phyloP scores from a whole-genome alignment of 129 eudicot genomes.

The Ambrosia trifida region DNA sequence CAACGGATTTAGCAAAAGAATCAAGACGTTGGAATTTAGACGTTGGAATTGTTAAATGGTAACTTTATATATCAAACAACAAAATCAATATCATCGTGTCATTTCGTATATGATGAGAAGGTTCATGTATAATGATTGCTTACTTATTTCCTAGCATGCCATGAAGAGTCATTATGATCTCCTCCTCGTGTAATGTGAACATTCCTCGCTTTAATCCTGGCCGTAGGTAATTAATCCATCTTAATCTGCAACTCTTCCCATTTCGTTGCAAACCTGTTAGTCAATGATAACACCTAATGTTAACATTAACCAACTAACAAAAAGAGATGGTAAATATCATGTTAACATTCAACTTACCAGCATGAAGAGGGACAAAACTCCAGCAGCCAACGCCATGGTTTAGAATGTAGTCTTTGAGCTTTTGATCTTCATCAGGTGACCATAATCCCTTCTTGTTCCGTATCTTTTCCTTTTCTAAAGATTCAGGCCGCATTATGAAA shows the following conservation, averaged over 20 bases:
- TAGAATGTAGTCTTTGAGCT: conserved; percentile 58
- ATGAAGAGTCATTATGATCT: conserved; percentile 57
- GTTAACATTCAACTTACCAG: conserved; percentile 34
- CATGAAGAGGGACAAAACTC: conserved; percentile 63
- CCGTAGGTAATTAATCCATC: conserved; percentile 83
- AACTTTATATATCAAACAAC: too few relatives aligned
- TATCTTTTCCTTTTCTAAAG: conserved; percentile 39
- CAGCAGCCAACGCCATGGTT: conserved; percentile 75
- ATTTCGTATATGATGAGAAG: background rate
- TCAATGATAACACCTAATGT: background rate
- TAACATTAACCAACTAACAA: too few relatives aligned
- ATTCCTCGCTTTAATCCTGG: conserved; percentile 77
- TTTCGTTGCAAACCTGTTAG: conserved; percentile 60
- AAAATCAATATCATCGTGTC: too few relatives aligned
- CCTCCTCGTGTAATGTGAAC: conserved; percentile 58
- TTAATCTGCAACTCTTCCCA: conserved; percentile 90
- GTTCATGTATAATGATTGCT: background rate
- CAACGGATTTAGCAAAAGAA: too few relatives aligned
- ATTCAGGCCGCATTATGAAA: too few relatives aligned
- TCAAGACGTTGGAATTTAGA: too few relatives aligned
- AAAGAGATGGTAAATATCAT: too few relatives aligned
- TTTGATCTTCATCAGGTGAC: conserved; percentile 87
- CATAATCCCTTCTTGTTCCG: conserved; percentile 79
- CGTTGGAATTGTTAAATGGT: too few relatives aligned
- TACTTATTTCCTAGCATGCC: conserved; percentile 74